A percentile compares a stretch with the other conserved stretches of the same genome.
These are phyloP conservation scores for Torrubiellomyces zombiae DNA, from an alignment of 2,329 filamentous ascomycete genomes.

Conservation along the genomic window DNA sequence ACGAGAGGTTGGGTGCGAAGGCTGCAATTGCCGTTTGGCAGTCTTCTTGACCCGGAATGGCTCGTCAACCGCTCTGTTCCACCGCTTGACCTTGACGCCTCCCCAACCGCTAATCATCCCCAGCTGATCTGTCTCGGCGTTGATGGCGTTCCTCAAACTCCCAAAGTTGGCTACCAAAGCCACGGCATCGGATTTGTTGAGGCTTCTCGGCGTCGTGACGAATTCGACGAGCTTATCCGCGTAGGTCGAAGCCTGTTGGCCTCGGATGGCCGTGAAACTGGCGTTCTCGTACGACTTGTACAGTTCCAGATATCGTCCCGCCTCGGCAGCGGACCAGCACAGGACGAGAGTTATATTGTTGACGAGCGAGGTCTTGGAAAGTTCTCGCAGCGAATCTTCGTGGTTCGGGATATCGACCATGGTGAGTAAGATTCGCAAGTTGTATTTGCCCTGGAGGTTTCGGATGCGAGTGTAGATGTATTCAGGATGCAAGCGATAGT, in stretches of 20 bases:
- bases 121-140: slow-evolving; percentile 75
- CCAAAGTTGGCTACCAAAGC: slow-evolving; percentile 85
- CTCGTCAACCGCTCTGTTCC: slow-evolving; percentile 68
- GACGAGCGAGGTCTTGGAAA: slow-evolving; percentile 82
- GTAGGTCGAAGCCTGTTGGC: slow-evolving; percentile 70
- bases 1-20: slow-evolving; percentile 4
- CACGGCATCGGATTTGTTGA: slow-evolving; percentile 92
- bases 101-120: slow-evolving; percentile 82
- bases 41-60: slow-evolving; percentile 66
- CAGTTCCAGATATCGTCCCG: slow-evolving; percentile 80
- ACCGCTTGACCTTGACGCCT: slow-evolving; percentile 81
- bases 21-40: slow-evolving; percentile 26
- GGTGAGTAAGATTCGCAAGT: slow-evolving; percentile 66
- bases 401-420: slow-evolving; percentile 96
- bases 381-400: slow-evolving; percentile 73
- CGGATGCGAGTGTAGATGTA: slow-evolving; percentile 93
- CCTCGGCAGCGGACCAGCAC: slow-evolving; percentile 89
- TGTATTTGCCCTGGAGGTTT: slow-evolving; percentile 69
- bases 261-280: slow-evolving; percentile 61
- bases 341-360: slow-evolving; percentile 86
- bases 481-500: slow-evolving; percentile 91
- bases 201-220: slow-evolving; percentile 70
- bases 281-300: slow-evolving; percentile 93
- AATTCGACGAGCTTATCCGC: slow-evolving; percentile 82
- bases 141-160: slow-evolving; percentile 70